Base-by-base conservation (phyloP, 169 alveolate genomes). In the Ichthyophthirius multifiliis region DNA sequence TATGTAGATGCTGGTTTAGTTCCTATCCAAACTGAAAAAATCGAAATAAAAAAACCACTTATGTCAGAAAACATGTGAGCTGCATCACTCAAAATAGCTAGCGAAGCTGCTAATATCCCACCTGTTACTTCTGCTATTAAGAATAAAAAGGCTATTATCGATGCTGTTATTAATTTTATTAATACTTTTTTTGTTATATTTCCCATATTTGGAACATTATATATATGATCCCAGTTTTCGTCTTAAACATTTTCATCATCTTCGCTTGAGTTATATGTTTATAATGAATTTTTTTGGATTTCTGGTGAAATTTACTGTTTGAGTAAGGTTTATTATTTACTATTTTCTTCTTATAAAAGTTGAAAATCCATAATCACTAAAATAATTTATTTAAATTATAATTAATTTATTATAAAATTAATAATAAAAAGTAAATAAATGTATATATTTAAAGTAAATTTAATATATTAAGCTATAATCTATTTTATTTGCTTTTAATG, bases 31-130 rank as follows among this genome's bases (percentile, higher is more conserved):
- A 98, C 78, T 4, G 99, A 94, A 78, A 94, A 83, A 71, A 97
- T 87, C 30, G 98, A 91, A 83, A 96, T 95, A 4, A 92, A 82
- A 82, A 96, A 97, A 18, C 99, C 97, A 44, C 94, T 85, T 37
- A 98, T 83, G 79, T 98, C 99, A 41, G 98, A 95, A 79, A 97
- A 92, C 83, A 98, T 83, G 83, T 98, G 99, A 7, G 99, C 97
- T 35, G 99, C 98, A 89, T 98, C 99, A 5, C 99, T 89, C 86
- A 95, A 83, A 37, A 96, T 88, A 23, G 99, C 97, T 18, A 96
- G 80, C 7, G 98, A 95, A 73, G 91, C 88, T 12, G 99, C 90
- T 10, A 90, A 43, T 10, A 90, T 27, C 7, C 98, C 99, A 6
- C 97, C 99, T 9, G 94, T 88, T 5, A 96, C 86, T 43, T 81